These are phyloP conservation scores for Suillus sp. DNA, from an alignment of 768 basidiomycete genomes.

Conservation along the genomic window DNA sequence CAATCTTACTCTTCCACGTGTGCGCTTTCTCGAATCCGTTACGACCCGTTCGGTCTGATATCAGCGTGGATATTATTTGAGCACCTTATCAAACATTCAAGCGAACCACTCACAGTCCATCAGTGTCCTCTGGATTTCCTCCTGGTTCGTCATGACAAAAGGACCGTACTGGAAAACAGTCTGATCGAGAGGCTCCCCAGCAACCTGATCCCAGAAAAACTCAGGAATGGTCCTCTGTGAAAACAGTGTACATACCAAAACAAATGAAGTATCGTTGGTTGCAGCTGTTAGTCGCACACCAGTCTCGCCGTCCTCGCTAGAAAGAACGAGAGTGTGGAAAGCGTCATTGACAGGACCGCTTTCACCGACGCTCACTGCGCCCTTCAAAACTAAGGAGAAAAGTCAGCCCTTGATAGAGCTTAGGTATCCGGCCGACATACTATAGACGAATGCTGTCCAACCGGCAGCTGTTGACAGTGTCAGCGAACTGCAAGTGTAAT, in stretches of 20 bases:
- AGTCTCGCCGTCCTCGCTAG: conserved; percentile 54
- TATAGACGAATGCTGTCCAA: conserved; percentile 90
- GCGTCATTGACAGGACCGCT: conserved; percentile 47
- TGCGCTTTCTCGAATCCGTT: conserved; percentile 94
- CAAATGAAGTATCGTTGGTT: conserved; percentile 67
- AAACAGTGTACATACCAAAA: conserved; percentile 53
- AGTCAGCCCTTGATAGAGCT: conserved; percentile 11
- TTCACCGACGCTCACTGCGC: conserved; percentile 62
- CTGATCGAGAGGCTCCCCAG: conserved; percentile 90
- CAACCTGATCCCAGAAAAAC: conserved; percentile 47
- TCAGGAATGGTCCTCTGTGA: neutral
- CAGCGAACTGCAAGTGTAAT: neutral
- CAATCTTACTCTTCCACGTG: conserved; percentile 87
- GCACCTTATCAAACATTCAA: neutral
- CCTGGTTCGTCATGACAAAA: conserved; percentile 80
- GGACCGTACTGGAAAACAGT: conserved; percentile 86
- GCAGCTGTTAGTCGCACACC: conserved; percentile 68
- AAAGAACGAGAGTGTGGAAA: conserved; percentile 86
- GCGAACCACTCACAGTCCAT: conserved; percentile 63
- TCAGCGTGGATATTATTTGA: conserved; percentile 4
- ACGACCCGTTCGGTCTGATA: conserved; percentile 62
- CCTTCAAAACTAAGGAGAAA: conserved; percentile 40
- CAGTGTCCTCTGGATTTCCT: conserved; percentile 83
- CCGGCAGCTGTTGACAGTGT: conserved; percentile 52
- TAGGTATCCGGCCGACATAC: conserved; percentile 42